Conservation (phyloP, 208 protist species). For the Trypanosoma congolense region DNA sequence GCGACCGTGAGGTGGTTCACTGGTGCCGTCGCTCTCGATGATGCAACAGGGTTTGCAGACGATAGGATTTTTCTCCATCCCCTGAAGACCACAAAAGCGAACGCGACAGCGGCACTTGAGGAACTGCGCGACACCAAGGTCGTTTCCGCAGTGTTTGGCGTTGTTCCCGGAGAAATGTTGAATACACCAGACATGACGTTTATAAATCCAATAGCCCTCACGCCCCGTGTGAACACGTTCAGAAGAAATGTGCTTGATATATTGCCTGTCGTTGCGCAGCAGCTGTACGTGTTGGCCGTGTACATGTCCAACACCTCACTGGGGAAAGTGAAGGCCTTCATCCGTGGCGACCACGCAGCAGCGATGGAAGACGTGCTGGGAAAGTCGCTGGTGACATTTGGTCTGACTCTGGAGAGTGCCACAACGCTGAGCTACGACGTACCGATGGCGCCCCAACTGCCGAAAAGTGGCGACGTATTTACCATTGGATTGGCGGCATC, state of each 20-base stretch:
- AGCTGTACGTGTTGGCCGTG: slow-evolving; percentile 19
- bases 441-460: background rate
- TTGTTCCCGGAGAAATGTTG: background rate
- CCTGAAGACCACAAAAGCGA: too few relatives aligned
- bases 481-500: background rate
- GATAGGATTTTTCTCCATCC: too few relatives aligned
- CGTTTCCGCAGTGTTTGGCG: background rate
- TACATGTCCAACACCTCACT: background rate
- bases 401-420: background rate
- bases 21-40: background rate
- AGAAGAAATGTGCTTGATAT: slow-evolving; percentile 21
- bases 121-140: too few relatives aligned
- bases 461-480: background rate
- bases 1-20: background rate
- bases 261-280: slow-evolving; percentile 27
- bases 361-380: background rate
- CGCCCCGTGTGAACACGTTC: background rate
- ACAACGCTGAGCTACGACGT: background rate
- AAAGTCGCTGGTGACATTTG: background rate
- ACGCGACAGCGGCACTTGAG: too few relatives aligned
- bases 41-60: background rate
- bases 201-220: background rate
- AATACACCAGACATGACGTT: background rate
- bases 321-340: background rate
- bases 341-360: background rate